Evolutionary conservation across 257 asterid species (phyloP), one percentile per base, ranked within the genome.

Genomic region (Striga asiatica): DNA sequence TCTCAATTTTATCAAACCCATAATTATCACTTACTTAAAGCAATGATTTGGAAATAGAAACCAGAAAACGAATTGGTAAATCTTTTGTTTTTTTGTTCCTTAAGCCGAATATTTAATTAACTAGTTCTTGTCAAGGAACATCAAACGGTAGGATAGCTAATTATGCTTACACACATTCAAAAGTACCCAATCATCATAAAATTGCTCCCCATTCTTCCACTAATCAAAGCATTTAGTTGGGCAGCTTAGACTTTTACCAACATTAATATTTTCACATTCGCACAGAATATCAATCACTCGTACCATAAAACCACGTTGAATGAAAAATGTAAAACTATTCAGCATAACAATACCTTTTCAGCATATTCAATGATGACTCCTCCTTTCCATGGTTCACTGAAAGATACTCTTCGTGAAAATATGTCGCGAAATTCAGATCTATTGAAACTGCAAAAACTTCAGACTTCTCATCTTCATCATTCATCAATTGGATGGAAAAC

Each of bases 381-480:
- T 81, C 88, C n/a, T n/a, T n/a, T 13, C 76, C 84, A 50, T 63
- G 79, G 52, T 68, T 68, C 60, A 67, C 74, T 24, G 99, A 76
- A 38, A 92, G 93, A 71, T 88, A 92, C 62, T 82, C 94, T 17
- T 67, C 69, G 43, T 82, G 73, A 64, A 84, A 92, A 75, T 92
- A 88, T 41, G 79, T 60, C 10, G 93, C 81, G 64, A 92, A 92
- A 50, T 74, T 76, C 17, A 97, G 97, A 73, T 92, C 97, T 24
- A 88, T 79, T n/a, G 97, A 88, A 41, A 87, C 94, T 19, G 94
- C 88, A 81, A 92, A 85, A 54, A 82, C 93, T 66, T 84, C 99
- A 43, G 97, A 71, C 76, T 82, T 88, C 65, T 84, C 98, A 71
- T 66, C 72, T 70, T 85, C 84, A 63, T 81, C 88, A 63, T 88